These are phyloP conservation scores for Cercospora citrullina DNA, from an alignment of 2,329 filamentous ascomycete species.

Conservation along the genomic window DNA sequence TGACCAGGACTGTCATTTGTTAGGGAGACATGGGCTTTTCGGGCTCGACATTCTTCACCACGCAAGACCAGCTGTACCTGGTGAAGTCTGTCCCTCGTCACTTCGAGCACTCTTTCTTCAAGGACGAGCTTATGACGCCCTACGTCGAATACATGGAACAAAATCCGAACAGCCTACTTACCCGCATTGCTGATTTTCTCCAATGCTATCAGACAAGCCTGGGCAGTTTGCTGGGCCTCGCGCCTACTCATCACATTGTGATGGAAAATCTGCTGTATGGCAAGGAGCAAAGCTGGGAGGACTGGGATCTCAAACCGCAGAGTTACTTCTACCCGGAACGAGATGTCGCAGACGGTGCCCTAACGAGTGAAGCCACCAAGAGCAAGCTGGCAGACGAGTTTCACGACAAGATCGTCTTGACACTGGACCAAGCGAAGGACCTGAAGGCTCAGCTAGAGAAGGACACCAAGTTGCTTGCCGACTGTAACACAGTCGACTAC, in stretches of 20 bases:
- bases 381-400: conserved; percentile 67
- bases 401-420: conserved; percentile 63
- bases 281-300: conserved; percentile 63
- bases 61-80: conserved; percentile 64
- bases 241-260: conserved; percentile 71
- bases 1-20: neutral
- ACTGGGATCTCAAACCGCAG: conserved; percentile 72
- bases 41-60: conserved; percentile 74
- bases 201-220: conserved; percentile 57
- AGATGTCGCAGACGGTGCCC: conserved; percentile 64
- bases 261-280: conserved; percentile 76
- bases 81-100: conserved; percentile 69
- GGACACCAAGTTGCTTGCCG: conserved; percentile 64
- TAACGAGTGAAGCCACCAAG: conserved; percentile 66
- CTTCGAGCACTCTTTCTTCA: conserved; percentile 72
- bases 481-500: conserved; percentile 70
- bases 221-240: conserved; percentile 59
- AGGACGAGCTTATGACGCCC: conserved; percentile 62
- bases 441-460: conserved; percentile 57
- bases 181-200: conserved; percentile 71
- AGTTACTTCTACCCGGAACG: conserved; percentile 76
- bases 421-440: conserved; percentile 54
- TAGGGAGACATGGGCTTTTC: conserved; percentile 66
- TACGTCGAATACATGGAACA: conserved; percentile 65
- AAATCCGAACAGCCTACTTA: conserved; percentile 62